Conservation (phyloP, 1,284 basidiomycete genomes). For the Cystobasidiaceae sp. region DNA sequence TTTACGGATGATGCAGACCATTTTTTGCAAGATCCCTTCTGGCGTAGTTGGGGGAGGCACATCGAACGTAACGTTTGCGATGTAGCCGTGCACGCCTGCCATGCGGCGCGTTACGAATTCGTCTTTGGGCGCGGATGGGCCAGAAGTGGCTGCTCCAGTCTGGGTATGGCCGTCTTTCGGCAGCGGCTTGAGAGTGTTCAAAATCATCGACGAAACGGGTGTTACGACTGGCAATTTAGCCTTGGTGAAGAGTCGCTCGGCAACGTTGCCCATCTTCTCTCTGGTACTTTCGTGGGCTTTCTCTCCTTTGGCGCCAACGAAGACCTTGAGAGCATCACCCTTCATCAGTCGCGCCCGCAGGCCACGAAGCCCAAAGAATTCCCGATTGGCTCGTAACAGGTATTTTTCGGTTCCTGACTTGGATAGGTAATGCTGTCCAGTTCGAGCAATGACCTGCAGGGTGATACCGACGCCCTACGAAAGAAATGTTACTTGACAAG, state of each 20-base stretch:
- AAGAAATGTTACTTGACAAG: conserved; percentile 27
- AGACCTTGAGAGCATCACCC: conserved; percentile 40
- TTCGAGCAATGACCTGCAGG: conserved; percentile 39
- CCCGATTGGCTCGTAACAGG: conserved; percentile 42
- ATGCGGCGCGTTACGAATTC: background rate
- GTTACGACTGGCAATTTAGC: conserved; percentile 30
- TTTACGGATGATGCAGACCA: background rate
- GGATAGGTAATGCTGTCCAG: conserved; percentile 40
- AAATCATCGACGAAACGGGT: conserved; percentile 11
- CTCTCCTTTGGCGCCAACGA: conserved; percentile 33
- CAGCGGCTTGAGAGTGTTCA: conserved; percentile 3
- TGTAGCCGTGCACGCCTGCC: background rate
- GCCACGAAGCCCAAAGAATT: conserved; percentile 41
- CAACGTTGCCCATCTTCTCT: background rate
- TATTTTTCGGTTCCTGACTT: conserved; percentile 46
- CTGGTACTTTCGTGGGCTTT: background rate
- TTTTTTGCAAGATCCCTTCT: background rate
- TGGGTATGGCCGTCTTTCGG: too few relatives aligned
- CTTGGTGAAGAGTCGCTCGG: conserved; percentile 30
- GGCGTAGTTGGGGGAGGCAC: background rate
- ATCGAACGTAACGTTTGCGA: background rate
- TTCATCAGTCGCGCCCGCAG: conserved; percentile 43
- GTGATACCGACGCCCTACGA: conserved; percentile 34
- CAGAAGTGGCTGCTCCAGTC: too few relatives aligned
- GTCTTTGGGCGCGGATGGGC: background rate